phyloP scores from a whole-genome alignment of 1,284 basidiomycete genomes.

The Psilocybe mexicana region DNA sequence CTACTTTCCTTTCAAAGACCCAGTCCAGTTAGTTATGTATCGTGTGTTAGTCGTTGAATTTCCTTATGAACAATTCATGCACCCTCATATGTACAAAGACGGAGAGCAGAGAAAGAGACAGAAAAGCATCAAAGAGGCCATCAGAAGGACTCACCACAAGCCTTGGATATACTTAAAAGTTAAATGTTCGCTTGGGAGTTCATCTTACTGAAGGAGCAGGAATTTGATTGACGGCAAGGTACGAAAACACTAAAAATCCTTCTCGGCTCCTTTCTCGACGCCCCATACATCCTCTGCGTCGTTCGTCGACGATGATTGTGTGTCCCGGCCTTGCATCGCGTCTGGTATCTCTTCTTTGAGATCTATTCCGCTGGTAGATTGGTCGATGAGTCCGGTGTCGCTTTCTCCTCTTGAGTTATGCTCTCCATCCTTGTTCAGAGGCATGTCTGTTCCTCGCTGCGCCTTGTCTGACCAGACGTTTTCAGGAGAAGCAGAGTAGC shows the following conservation, averaged over 20 bases:
- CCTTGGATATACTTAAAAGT: no score
- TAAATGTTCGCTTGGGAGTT: no score
- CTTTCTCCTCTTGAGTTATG: background rate
- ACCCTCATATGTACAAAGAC: no score
- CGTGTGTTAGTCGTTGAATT: no score
- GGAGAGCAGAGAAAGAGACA: no score
- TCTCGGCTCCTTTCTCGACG: slow-evolving; percentile 17
- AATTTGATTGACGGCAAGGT: background rate
- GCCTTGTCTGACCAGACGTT: slow-evolving; percentile 13
- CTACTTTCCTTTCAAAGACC: no score
- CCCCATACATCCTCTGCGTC: slow-evolving; percentile 18
- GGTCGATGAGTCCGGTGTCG: slow-evolving; percentile 17
- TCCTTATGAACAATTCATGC: no score
- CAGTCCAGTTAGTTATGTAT: no score
- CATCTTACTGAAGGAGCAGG: no score
- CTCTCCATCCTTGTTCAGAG: background rate
- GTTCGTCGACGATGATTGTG: background rate
- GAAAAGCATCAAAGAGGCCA: no score
- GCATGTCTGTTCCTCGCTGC: slow-evolving; percentile 13
- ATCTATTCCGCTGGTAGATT: slow-evolving; percentile 13
- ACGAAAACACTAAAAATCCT: slow-evolving; percentile 18
- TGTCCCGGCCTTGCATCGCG: slow-evolving; percentile 16
- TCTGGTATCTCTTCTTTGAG: slow-evolving; percentile 15
- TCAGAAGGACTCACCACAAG: no score
- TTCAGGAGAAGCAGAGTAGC: slow-evolving; percentile 14